Evolutionary conservation across 1,284 basidiomycete genomes (phyloP), one percentile per base, ranked within the genome.

Genomic region (Pseudozyma sp.): DNA sequence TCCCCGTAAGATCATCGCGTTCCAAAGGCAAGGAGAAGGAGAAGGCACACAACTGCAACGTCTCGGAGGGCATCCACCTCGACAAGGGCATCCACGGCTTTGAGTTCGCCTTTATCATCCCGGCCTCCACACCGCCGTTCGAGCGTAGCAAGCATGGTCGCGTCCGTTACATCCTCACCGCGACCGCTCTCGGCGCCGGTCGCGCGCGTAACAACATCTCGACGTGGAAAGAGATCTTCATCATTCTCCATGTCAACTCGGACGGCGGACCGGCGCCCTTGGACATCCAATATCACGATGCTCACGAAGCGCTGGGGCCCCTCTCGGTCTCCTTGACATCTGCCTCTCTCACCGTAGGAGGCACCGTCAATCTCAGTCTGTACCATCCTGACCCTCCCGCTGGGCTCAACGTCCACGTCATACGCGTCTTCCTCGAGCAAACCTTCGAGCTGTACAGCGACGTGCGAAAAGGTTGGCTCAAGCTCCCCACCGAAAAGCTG

Each of bases 61-160:
- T 65, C 34, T 50, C 54, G 7, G 66, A 68, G 7, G 77, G 76
- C 48, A 54, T 83, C 6, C 76, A 73, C 40, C 78, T 82, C 35
- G 72, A 75, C 5, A 78, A 75, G 54, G 81, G 81, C 37, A 66
- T 82, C 17, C 80, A 82, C 39, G 81, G 81, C 44, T 83, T 84
- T 52, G 81, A 83, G 52, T 83, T 83, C 48, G 71, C 80, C 31
- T 81, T 83, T 61, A 80, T 84, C 63, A 71, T 83, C 29, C 81
- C 82, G 1, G 80, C 82, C 13, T 81, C 78, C 42, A 64, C 70
- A 0, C 51, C 82, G 11, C 79, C 82, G 10, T 83, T 79, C 40
- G 81, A 83, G 74, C 74, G 82, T 11, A 74, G 67, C 63, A 72
- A 75, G 69, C 73, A 84, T 46, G 82, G 81, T 11, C 75, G 81